Conservation (phyloP, 2,329 filamentous ascomycete species). For the Teratosphaeria pseudoeucalypti region DNA sequence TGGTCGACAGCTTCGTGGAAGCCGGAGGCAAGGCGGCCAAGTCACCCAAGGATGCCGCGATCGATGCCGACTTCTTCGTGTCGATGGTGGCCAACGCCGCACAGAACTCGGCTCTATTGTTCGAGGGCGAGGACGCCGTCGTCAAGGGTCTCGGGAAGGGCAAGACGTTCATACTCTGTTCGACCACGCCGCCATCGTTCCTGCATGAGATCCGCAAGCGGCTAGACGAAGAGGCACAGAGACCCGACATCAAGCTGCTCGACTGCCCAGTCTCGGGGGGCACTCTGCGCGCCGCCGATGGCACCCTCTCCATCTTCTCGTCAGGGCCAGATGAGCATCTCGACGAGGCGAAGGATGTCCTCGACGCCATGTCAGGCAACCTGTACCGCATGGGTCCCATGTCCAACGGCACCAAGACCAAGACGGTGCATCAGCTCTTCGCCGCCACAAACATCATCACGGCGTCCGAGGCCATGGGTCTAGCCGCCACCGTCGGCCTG, state of each 20-base stretch:
- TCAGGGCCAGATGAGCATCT: slow-evolving; percentile 46
- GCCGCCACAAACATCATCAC: slow-evolving; percentile 49
- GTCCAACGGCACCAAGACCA: slow-evolving; percentile 46
- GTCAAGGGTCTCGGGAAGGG: slow-evolving; percentile 44
- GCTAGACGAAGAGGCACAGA: slow-evolving; percentile 41
- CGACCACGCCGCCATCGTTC: slow-evolving; percentile 59
- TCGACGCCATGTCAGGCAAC: slow-evolving; percentile 58
- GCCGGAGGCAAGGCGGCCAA: slow-evolving; percentile 52
- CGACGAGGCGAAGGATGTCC: slow-evolving; percentile 45
- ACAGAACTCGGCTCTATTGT: slow-evolving; percentile 57
- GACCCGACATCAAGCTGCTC: slow-evolving; percentile 55
- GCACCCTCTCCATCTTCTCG: slow-evolving; percentile 67
- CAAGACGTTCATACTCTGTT: slow-evolving; percentile 56
- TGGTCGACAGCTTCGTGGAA: slow-evolving; percentile 53
- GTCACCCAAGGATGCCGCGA: slow-evolving; percentile 52
- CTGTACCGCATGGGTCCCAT: slow-evolving; percentile 47
- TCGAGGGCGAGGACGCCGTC: slow-evolving; percentile 47
- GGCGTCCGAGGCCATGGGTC: slow-evolving; percentile 46
- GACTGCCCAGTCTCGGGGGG: slow-evolving; percentile 67
- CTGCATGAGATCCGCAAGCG: slow-evolving; percentile 50
- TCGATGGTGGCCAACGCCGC: slow-evolving; percentile 67
- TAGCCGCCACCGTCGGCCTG: slow-evolving; percentile 44
- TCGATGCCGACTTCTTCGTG: slow-evolving; percentile 50
- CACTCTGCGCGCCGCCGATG: slow-evolving; percentile 55
- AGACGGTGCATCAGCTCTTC: slow-evolving; percentile 49